Conservation (phyloP, 2,329 filamentous ascomycete genomes). For the Fusarium equiseti region DNA sequence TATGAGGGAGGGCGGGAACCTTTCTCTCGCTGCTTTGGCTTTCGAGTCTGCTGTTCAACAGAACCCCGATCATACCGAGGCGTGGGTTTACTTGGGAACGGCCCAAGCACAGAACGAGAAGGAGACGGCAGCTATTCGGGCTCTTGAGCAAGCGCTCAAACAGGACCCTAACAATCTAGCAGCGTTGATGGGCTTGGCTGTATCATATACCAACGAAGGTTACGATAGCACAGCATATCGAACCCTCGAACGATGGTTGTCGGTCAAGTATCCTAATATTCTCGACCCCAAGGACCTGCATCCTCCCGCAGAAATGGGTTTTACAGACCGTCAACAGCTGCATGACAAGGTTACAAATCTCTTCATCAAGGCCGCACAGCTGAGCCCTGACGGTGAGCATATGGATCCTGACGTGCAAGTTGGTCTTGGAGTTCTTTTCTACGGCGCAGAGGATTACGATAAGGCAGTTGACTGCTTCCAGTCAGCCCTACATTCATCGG, state of each 20-base stretch:
- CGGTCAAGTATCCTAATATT: constrained; percentile 91
- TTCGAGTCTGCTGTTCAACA: constrained; percentile 97
- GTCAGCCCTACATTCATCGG: constrained; percentile 86
- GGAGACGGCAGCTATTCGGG: constrained; percentile 93
- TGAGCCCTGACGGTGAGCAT: constrained; percentile 90
- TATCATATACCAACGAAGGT: constrained; percentile 98
- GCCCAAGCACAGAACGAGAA: constrained; percentile 99
- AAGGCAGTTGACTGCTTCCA: constrained; percentile 99
- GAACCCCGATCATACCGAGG: constrained; percentile 86
- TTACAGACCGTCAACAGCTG: constrained; percentile 90
- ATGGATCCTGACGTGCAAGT: constrained; percentile 99
- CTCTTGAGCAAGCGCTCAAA: constrained; percentile 90
- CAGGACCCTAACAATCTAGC: constrained; percentile 87
- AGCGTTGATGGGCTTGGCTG: constrained; percentile 93
- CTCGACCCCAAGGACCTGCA: constrained; percentile 79
- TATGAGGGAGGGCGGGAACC: constrained; percentile 91
- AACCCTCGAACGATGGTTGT: constrained; percentile 95
- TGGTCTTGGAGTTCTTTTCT: constrained; percentile 95
- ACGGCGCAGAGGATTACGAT: constrained; percentile 96
- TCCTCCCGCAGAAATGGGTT: constrained; percentile 85
- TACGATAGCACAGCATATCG: constrained; percentile 98
- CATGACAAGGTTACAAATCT: constrained; percentile 91
- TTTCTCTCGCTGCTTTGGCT: constrained; percentile 91
- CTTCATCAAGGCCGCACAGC: constrained; percentile 92
- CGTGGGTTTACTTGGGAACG: constrained; percentile 92